Evolutionary conservation across 805 yeast genomes (phyloP).

Genomic region (Spathaspora sp.): DNA sequence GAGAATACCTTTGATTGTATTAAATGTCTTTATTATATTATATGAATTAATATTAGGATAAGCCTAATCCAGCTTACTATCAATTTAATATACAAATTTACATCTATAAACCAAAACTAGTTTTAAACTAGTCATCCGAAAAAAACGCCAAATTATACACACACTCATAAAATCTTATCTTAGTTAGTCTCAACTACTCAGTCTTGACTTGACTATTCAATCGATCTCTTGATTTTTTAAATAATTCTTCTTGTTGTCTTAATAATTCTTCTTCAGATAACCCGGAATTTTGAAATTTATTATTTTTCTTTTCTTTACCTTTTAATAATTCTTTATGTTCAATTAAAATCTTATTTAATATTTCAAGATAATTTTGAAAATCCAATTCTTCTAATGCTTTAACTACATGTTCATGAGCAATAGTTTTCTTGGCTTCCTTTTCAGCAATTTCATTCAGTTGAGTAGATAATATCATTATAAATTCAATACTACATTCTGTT

Average conservation of each 20-base stretch:
- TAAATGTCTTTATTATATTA: constrained; percentile 61
- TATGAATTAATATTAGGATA: constrained; percentile 71
- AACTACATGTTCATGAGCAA: constrained; percentile 93
- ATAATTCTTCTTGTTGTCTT: constrained; percentile 88
- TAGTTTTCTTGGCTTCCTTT: constrained; percentile 91
- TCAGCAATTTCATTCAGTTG: constrained; percentile 96
- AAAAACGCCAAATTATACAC: background rate
- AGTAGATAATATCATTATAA: constrained; percentile 89
- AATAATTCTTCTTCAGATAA: constrained; percentile 88
- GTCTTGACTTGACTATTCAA: constrained; percentile 35
- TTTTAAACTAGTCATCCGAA: too few relatives aligned
- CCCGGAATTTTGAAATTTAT: constrained; percentile 91
- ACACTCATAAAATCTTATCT: background rate
- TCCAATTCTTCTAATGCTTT: constrained; percentile 87
- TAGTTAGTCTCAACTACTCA: background rate
- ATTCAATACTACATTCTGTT: constrained; percentile 94
- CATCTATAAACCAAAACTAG: background rate
- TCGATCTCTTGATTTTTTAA: constrained; percentile 70
- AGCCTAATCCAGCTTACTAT: background rate
- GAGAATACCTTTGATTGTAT: constrained; percentile 68
- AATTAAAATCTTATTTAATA: constrained; percentile 70
- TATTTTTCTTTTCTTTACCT: constrained; percentile 85
- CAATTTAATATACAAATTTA: background rate
- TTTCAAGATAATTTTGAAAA: constrained; percentile 77
- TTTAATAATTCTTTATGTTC: constrained; percentile 88